Percentiles rank a stretch among this genome's conserved stretches.
phyloP scores from a whole-genome alignment of 2,329 filamentous ascomycete genomes.

The Nemania sp. region DNA sequence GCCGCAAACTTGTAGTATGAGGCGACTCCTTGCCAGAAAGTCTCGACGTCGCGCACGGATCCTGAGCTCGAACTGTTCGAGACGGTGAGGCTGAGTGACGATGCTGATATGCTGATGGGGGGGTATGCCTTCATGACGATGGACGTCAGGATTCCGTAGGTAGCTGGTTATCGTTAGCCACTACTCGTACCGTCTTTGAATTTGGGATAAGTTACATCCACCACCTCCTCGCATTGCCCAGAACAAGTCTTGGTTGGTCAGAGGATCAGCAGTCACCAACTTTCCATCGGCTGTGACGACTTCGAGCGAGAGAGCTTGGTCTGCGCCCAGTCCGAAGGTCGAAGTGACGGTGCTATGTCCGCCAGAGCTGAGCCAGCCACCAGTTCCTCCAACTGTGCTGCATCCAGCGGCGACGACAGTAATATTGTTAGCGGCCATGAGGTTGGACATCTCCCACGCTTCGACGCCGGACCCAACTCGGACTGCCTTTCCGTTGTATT shows the following conservation, averaged over 20 bases:
- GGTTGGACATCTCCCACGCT: conserved; percentile 40
- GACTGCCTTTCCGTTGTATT: conserved; percentile 42
- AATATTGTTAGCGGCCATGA: conserved; percentile 37
- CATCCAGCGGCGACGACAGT: conserved; percentile 40
- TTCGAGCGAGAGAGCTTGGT: conserved; percentile 53
- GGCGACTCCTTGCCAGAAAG: conserved; percentile 40
- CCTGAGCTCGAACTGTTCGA: conserved; percentile 21
- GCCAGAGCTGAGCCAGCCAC: conserved; percentile 55
- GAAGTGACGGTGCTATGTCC: conserved; percentile 54
- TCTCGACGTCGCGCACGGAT: conserved; percentile 25
- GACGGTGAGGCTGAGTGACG: conserved; percentile 29
- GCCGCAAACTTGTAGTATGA: conserved; percentile 41
- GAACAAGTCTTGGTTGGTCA: conserved; percentile 55
- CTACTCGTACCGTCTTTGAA: background rate
- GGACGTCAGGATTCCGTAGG: conserved; percentile 39
- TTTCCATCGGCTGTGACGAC: conserved; percentile 53
- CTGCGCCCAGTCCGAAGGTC: conserved; percentile 53
- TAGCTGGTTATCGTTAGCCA: conserved; percentile 25
- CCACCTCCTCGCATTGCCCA: conserved; percentile 59
- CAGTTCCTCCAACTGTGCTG: conserved; percentile 45
- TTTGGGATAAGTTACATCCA: conserved; percentile 41
- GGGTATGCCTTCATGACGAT: conserved; percentile 39
- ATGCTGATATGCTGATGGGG: conserved; percentile 29
- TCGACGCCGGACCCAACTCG: conserved; percentile 45
- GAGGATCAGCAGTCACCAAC: conserved; percentile 49